Conservation (phyloP, 1,284 basidiomycete genomes). For the Microstroma glucosiphilum region DNA sequence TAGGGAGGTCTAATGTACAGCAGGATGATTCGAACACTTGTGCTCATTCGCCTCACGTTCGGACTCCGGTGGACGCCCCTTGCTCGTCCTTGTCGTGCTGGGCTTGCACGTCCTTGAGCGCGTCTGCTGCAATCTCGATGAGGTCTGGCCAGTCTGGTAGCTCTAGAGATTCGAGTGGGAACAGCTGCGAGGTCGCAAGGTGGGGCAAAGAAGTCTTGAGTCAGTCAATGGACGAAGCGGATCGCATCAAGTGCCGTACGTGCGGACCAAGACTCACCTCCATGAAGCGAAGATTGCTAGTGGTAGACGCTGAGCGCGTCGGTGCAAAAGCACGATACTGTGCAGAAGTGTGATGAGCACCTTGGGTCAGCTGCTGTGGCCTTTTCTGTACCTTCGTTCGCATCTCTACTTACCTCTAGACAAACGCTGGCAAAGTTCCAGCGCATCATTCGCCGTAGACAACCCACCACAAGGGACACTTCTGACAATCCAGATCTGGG, state of each 20-base stretch:
- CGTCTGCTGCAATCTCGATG: neutral
- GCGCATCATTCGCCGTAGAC: slow-evolving; percentile 1
- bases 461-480: neutral
- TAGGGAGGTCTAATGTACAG: too few species aligned
- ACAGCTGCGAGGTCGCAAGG: neutral
- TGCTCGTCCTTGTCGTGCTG: too few species aligned
- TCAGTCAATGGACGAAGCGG: too few species aligned
- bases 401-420: neutral
- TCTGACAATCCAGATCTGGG: neutral
- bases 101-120: neutral
- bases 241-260: too few species aligned
- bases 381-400: too few species aligned
- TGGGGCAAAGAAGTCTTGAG: too few species aligned
- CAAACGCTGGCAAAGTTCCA: slow-evolving; percentile 2
- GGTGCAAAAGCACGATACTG: neutral
- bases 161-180: neutral
- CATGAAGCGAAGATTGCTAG: neutral
- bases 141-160: neutral
- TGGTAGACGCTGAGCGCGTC: neutral
- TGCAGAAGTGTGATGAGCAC: too few species aligned
- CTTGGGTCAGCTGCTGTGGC: too few species aligned
- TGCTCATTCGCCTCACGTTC: too few species aligned
- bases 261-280: neutral
- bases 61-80: too few species aligned
- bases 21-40: too few species aligned